Percentiles rank a stretch among this genome's conserved stretches.
phyloP scores from a whole-genome alignment of 2,329 filamentous ascomycete genomes.

The Xylaria sp. region DNA sequence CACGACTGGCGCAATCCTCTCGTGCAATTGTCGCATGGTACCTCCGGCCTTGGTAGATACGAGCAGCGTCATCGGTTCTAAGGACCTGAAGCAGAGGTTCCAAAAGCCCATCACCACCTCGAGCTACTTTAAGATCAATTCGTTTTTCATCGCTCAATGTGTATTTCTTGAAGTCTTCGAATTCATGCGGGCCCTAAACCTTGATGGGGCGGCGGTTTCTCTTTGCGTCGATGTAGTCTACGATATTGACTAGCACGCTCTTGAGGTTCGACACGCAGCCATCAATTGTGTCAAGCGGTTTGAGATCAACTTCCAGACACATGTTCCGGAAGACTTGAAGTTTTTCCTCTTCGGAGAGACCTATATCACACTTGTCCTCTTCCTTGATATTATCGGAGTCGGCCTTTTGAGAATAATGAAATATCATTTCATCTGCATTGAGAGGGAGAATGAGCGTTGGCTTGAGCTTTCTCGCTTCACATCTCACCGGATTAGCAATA shows the following conservation, averaged over 20 bases:
- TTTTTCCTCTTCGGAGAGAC: not conserved
- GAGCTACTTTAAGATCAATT: slow-evolving; percentile 33
- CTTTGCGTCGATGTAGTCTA: slow-evolving; percentile 44
- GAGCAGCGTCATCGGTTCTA: not conserved
- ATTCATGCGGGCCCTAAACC: slow-evolving; percentile 39
- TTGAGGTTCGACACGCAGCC: slow-evolving; percentile 39
- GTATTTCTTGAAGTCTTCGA: slow-evolving; percentile 38
- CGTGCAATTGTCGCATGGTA: slow-evolving; percentile 10
- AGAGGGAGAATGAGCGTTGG: slow-evolving; percentile 2
- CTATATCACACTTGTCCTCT: not conserved
- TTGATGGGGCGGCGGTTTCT: slow-evolving; percentile 35
- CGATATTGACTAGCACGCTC: slow-evolving; percentile 43
- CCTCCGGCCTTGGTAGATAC: not conserved
- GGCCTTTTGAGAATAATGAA: slow-evolving; percentile 30
- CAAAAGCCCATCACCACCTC: slow-evolving; percentile 37
- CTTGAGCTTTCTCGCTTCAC: not conserved
- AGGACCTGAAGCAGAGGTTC: slow-evolving; percentile 36
- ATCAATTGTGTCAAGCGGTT: slow-evolving; percentile 31
- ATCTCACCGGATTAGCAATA: not conserved
- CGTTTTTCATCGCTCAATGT: slow-evolving; percentile 31
- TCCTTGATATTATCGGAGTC: slow-evolving; percentile 13
- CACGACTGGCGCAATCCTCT: slow-evolving; percentile 9
- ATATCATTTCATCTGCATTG: slow-evolving; percentile 31
- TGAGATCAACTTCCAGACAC: slow-evolving; percentile 36
- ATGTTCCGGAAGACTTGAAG: slow-evolving; percentile 29